A percentile compares a stretch with the other conserved stretches of the same genome.
Conservation (phyloP, 257 asterid genomes). For the Cinchona pubescens region DNA sequence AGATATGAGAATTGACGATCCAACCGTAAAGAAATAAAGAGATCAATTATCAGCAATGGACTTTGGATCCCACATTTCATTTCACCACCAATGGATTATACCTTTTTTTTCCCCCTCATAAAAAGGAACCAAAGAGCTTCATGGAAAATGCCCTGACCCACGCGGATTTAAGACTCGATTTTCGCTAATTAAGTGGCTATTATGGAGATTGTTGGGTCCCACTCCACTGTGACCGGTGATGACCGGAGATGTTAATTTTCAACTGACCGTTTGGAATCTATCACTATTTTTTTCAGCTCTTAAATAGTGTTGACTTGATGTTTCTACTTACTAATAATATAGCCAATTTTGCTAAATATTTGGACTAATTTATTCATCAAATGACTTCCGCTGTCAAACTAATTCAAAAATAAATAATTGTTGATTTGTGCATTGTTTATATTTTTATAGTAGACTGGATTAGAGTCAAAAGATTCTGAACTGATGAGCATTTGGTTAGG, state of each 20-base stretch:
- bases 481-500: background rate
- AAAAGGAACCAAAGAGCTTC: background rate
- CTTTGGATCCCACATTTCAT: constrained; percentile 22
- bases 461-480: background rate
- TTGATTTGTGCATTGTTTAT: background rate
- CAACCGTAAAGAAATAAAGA: background rate
- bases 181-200: background rate
- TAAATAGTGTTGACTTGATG: background rate
- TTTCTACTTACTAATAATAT: background rate
- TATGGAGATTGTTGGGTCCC: background rate
- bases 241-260: background rate
- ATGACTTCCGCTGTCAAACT: too few species aligned
- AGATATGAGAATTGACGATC: constrained; percentile 13
- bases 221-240: background rate
- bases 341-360: background rate
- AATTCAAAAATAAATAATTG: too few species aligned
- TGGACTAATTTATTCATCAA: background rate
- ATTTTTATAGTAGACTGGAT: background rate
- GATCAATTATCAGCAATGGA: background rate
- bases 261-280: background rate
- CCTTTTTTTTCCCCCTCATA: background rate
- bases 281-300: background rate
- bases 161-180: constrained; percentile 4
- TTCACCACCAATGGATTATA: constrained; percentile 14
- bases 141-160: background rate